Conservation (phyloP, 108 stramenopile species). For the Nitzschia putrida region DNA sequence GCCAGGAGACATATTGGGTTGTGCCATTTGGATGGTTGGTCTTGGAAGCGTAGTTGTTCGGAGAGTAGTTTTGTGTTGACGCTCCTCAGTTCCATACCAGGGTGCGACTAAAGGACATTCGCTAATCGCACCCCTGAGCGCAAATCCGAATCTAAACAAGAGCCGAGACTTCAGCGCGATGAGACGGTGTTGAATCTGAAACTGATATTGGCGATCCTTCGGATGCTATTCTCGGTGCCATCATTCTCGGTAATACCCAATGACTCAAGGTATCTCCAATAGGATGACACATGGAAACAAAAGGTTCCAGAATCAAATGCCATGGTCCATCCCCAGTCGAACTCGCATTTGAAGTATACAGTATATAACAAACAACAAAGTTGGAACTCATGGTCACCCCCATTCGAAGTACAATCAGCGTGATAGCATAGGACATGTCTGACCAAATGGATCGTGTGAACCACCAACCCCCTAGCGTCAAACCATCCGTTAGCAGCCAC, state of each 20-base stretch:
- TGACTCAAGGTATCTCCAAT: background rate
- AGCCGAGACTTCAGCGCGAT: too few species aligned
- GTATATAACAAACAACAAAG: background rate
- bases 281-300: background rate
- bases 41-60: too few species aligned
- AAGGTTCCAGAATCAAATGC: background rate
- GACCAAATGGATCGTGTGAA: constrained; percentile 26
- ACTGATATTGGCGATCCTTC: too few species aligned
- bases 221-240: too few species aligned
- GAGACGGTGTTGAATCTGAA: too few species aligned
- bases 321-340: constrained; percentile 6
- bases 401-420: background rate
- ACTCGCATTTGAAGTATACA: background rate
- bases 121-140: too few species aligned
- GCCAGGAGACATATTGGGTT: too few species aligned
- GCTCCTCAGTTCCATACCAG: too few species aligned
- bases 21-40: too few species aligned
- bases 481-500: constrained; percentile 47
- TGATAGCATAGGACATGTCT: background rate
- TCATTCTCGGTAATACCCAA: background rate
- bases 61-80: too few species aligned
- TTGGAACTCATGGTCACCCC: background rate
- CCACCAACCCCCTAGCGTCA: constrained; percentile 63
- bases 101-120: too few species aligned
- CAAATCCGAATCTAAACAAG: too few species aligned